Base-by-base conservation (phyloP, 1,139 yeast species). In the Spathaspora sp. region DNA sequence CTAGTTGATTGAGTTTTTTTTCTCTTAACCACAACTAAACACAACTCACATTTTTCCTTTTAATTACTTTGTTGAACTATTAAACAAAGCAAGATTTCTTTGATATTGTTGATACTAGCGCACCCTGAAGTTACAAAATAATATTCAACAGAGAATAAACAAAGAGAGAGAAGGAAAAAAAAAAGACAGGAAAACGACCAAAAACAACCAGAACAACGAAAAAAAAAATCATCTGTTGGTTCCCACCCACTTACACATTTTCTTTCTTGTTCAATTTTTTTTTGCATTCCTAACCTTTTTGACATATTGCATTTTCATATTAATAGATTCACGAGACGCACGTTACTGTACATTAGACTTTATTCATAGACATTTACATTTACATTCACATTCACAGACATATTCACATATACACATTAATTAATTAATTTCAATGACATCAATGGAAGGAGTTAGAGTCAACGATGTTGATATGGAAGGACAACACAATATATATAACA, bases 391-490 rank as follows among this genome's bases (percentile, higher is more conserved):
- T 26, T 11, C 5, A 26, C 29, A 26, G 10, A 26, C 29, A 31
- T 13, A 31, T 7, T 13, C 11, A 10, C n/a, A 31, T 2, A 3
- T n/a, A 15, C 34, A 39, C 13, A 39, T 20, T 13, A n/a, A n/a
- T n/a, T n/a, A n/a, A n/a, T n/a, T n/a, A n/a, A n/a, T n/a, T n/a
- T n/a, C n/a, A n/a, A 53, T 53, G 56, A 53, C 55, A n/a, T 54
- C 58, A 15, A 56, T 56, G 59, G 36, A 31, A 31, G 36, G 56
- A 54, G 33, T 42, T 46, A 33, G 59, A 56, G 16, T 56, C 29
- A 56, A 55, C 31, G 59, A 56, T 34, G 54, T 56, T 38, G 50
- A 56, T 38, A 47, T 56, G 33, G 57, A 56, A 26, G 58, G 54
- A 16, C 53, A 56, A 39, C 58, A 50, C 38, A 53, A 53, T 27